Evolutionary conservation across 192 early-diverging fungal species (phyloP), one percentile per base, ranked within the genome.

Genomic region (Coemansia guatemalensis): DNA sequence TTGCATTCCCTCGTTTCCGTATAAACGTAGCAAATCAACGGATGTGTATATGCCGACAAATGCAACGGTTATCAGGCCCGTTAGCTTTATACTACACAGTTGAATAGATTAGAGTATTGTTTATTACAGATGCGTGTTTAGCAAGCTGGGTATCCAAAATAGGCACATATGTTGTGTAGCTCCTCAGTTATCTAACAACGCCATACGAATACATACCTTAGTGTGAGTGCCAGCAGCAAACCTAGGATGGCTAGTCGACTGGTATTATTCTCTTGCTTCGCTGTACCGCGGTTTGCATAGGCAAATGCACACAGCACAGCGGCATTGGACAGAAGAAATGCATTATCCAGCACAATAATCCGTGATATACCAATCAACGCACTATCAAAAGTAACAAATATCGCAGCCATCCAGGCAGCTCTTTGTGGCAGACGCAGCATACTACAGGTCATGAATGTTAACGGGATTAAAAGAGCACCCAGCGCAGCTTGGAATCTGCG

Each of bases 321-420:
- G 12, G 55, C 55, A 24, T 94, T 98, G 56, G 92, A 89, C 29
- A 93, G 89, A 29, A 97, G 80, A 32, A 98, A 82, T 89, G 96
- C 90, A n/a, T 91, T 90, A 67, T 98, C 96, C 56, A 98, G 73
- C 35, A 98, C 83, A 60, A 96, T 91, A 54, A 98, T 95, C 11
- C 92, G 88, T 53, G 87, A 91, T 65, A 97, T 96, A 24, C 68
- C 68, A 44, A 69, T 57, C 5, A 74, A 48, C 4, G 74, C 77
- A 41, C 59, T 80, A 86, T 91, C 91, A 26, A 82, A 74, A 44
- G 95, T 76, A n/a, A 92, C 85, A 85, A 97, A 86, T 2, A 69
- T 58, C 1, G 88, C 89, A 9, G 94, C 83, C 23, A 95, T 67
- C 68, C 68, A 75, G 1, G 64, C 63, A 12, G 32, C 50, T 21